These are phyloP conservation scores for Boletus insuetus DNA, from an alignment of 768 basidiomycete genomes.

Conservation along the genomic window DNA sequence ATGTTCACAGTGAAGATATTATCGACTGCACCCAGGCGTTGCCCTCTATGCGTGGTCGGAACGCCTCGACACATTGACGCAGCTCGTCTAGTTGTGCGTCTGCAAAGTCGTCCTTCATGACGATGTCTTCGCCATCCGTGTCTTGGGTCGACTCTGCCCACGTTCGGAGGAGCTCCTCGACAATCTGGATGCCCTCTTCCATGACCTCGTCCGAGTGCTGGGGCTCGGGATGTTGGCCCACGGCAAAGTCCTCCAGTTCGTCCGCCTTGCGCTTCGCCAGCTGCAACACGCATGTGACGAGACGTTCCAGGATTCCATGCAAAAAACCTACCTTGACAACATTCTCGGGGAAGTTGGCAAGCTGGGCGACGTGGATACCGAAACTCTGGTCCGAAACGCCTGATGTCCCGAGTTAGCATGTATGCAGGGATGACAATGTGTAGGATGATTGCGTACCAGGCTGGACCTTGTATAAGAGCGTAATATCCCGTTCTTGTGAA, in stretches of 20 bases:
- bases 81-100: slow-evolving; percentile 45
- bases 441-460: slow-evolving; percentile 56
- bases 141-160: slow-evolving; percentile 53
- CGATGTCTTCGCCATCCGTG: slow-evolving; percentile 43
- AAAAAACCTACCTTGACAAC: slow-evolving; percentile 69
- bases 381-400: slow-evolving; percentile 96
- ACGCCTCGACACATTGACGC: slow-evolving; percentile 60
- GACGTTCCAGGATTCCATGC: neutral
- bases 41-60: slow-evolving; percentile 64
- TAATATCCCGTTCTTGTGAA: slow-evolving; percentile 70
- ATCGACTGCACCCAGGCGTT: slow-evolving; percentile 78
- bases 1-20: slow-evolving; percentile 39
- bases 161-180: slow-evolving; percentile 70
- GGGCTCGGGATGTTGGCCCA: slow-evolving; percentile 36
- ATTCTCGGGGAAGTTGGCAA: slow-evolving; percentile 96
- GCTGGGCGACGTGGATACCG: slow-evolving; percentile 94
- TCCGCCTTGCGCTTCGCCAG: slow-evolving; percentile 91
- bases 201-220: slow-evolving; percentile 57
- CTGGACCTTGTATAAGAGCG: slow-evolving; percentile 68
- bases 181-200: slow-evolving; percentile 76
- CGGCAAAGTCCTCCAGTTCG: slow-evolving; percentile 83
- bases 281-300: slow-evolving; percentile 35
- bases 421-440: neutral
- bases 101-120: slow-evolving; percentile 45
- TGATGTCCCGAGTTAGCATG: slow-evolving; percentile 25